Evolutionary conservation across 768 basidiomycete species (phyloP).

Genomic region (Russula abietina): DNA sequence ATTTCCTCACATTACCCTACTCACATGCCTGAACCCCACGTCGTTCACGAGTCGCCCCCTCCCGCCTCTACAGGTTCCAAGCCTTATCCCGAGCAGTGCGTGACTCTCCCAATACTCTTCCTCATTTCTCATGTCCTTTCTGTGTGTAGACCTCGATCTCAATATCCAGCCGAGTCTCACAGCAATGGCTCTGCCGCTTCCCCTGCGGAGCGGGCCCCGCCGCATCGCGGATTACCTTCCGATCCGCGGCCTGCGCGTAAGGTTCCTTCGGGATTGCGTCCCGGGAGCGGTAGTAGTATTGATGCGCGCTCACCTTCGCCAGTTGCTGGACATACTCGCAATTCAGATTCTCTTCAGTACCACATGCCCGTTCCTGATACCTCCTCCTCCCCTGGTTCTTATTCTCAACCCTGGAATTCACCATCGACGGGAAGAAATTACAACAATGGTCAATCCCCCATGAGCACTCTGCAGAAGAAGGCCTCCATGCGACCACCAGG

Average conservation of each 20-base stretch:
- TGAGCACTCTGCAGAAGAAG: constrained; percentile 12
- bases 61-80: constrained; percentile 1
- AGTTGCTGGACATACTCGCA: constrained; percentile 16
- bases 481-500: constrained; percentile 28
- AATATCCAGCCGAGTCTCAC: constrained; percentile 2
- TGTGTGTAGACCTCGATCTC: constrained; percentile 9
- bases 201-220: constrained; percentile 1
- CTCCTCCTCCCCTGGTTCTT: neutral
- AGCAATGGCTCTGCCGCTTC: constrained; percentile 8
- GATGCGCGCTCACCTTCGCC: constrained; percentile 16
- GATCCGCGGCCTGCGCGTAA: constrained; percentile 17
- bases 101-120: neutral
- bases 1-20: constrained; percentile 15
- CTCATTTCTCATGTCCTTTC: neutral
- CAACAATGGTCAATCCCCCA: constrained; percentile 16
- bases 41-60: constrained; percentile 2
- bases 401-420: constrained; percentile 16
- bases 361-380: constrained; percentile 20
- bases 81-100: constrained; percentile 19
- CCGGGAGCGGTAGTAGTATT: constrained; percentile 2
- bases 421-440: constrained; percentile 8
- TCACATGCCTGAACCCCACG: constrained; percentile 22
- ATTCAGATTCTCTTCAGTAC: constrained; percentile 13
- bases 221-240: constrained; percentile 20
- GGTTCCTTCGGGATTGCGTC: constrained; percentile 7